Base-by-base conservation (phyloP, 805 yeast genomes). In the Clavispora vitiphila region DNA sequence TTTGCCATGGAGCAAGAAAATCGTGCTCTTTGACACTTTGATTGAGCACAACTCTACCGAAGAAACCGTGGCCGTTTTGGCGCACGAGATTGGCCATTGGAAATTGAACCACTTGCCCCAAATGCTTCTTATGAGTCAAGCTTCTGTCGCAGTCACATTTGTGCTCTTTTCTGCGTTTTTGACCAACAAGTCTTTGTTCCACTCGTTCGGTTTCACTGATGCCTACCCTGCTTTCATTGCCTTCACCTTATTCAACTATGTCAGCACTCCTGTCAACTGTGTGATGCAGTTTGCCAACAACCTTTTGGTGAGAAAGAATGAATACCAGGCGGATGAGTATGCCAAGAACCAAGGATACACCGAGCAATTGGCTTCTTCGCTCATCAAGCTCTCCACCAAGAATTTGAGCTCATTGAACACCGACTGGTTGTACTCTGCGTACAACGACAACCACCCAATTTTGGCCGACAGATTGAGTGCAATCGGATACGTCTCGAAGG, bases 41-140 rank as follows among this genome's bases (percentile, higher is more conserved):
- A 83, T 93, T 49, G 80, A 86, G 47, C 83, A 86, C 44, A 81
- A 89, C 25, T 67, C 89, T 23, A 76, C 78, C 22, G 77, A 75
- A 34, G 95, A 93, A 64, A 86, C 89, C 31, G 87, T 89, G 39
- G 97, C 98, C 39, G 96, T 93, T 1, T 73, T 91, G 50, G 98
- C 96, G n/a, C 99, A 93, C 60, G 99, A 93, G 69, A 83, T 93
- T 53, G 99, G 99, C 39, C 99, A 93, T 63, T 93, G 99, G 99
- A 82, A 83, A 55, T 74, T 85, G 61, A 81, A 84, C 44, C 99
- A 93, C 63, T 83, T 90, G 47, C 71, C 90, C n/a, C 81, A 81
- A 59, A 76, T 83, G 74, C 65, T 93, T 56, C 56, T 76, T 5
- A 74, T 82, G 48, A 71, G 79, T 36, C 90, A 87, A 63, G 60